Evolutionary conservation across 1,139 yeast species (phyloP).

Genomic region (Candida smagusa): DNA sequence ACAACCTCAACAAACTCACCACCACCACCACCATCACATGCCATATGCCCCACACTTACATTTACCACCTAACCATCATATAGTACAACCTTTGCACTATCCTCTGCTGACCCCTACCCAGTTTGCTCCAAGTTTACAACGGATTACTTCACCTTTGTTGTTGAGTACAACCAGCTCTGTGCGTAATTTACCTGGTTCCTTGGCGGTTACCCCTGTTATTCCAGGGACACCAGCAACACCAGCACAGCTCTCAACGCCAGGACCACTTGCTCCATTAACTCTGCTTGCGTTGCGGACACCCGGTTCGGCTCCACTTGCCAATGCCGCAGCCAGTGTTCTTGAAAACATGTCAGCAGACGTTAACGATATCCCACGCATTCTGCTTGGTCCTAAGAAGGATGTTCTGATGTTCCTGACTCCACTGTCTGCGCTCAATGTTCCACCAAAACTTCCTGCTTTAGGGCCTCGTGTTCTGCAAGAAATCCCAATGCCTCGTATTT

Average conservation of each 20-base stretch:
- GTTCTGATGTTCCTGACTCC: conserved; percentile 28
- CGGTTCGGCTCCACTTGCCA: conserved; percentile 5
- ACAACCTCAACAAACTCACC: conserved; percentile 13
- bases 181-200: conserved; percentile 10
- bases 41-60: conserved; percentile 16
- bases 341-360: conserved; percentile 42
- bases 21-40: conserved; percentile 24
- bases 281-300: conserved; percentile 1
- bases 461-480: conserved; percentile 15
- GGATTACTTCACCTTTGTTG: conserved; percentile 63
- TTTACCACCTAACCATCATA: conserved; percentile 13
- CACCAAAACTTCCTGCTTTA: conserved; percentile 35
- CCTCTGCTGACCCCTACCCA: conserved; percentile 70
- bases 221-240: background rate
- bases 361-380: background rate
- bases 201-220: background rate
- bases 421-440: conserved; percentile 31
- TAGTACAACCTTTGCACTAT: conserved; percentile 58
- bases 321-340: conserved; percentile 51
- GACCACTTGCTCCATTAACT: background rate
- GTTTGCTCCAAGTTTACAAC: conserved; percentile 61
- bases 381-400: background rate
- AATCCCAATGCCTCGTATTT: background rate
- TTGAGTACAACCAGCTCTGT: conserved; percentile 45
- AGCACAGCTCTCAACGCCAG: background rate